Evolutionary conservation across 805 yeast genomes (phyloP), one percentile per base, ranked within the genome.

Genomic region (Komagataella kurtzmanii): DNA sequence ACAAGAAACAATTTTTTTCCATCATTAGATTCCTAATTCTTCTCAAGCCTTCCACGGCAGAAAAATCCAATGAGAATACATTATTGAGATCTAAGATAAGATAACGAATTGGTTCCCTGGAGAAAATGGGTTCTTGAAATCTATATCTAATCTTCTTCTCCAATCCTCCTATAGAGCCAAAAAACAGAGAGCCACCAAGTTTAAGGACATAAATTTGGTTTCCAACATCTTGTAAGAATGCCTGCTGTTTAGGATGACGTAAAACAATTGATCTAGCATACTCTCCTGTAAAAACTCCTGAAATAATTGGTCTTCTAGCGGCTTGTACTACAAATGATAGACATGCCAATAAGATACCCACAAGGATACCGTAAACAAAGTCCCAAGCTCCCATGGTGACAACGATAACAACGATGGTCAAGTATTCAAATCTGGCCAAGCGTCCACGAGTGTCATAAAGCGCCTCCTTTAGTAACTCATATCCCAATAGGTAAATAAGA

Each of bases 21-120:
- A 77, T 77, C 17, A 88, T 70, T 59, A 90, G 76, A 55, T 95
- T 83, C 62, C 87, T 80, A 54, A 93, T 84, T 58, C 97, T 74
- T 58, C 89, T 80, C 63, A 93, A 87, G 0, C 97, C 96, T 65
- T 93, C 98, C 7, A 97, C 96, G 0, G 98, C 97, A 48, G 96
- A 85, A 60, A 86, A 93, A 66, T 93, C 99, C 56, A 93, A 80
- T 48, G 85, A 76, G 49, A 76, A 75, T 30, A 93, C 96, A 44
- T 83, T 80, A 57, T 83, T 83, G 75, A 93, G 82, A 67, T 93
- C 99, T 49, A 93, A 64, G 50, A 93, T 80, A 55, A 93, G 69
- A 63, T 82, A 93, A 60, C 85, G 80, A 58, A 93, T 83, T 24
- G 93, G 88, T 51, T 75, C 75, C 47, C 63, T 66, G 19, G 65